phyloP scores from a whole-genome alignment of 495 filamentous ascomycete genomes.

The Usnea hakonensis region DNA sequence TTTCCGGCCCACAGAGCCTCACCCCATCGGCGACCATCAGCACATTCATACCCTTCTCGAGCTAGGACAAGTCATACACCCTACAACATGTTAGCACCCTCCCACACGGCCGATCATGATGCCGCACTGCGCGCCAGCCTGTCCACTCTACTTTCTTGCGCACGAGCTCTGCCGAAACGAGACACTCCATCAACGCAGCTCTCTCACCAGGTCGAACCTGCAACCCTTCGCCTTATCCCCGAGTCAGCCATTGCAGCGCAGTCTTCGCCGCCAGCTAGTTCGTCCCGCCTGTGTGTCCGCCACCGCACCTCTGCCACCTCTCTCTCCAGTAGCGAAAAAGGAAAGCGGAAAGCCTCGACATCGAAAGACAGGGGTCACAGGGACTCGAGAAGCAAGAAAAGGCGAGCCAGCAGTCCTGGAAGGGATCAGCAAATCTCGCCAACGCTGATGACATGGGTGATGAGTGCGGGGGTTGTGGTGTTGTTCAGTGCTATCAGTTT shows the following conservation, averaged over 20 bases:
- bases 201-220: conserved; percentile 34
- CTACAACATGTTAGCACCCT: conserved; percentile 61
- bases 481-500: conserved; percentile 88
- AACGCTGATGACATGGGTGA: conserved; percentile 82
- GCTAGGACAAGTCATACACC: conserved; percentile 37
- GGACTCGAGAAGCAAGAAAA: conserved; percentile 47
- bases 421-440: conserved; percentile 46
- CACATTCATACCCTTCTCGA: conserved; percentile 28
- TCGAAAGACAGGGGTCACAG: conserved; percentile 42
- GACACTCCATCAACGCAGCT: conserved; percentile 31
- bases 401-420: conserved; percentile 25
- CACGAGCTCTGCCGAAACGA: conserved; percentile 71
- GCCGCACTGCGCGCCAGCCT: conserved; percentile 85
- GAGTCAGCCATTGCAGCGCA: conserved; percentile 63
- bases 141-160: conserved; percentile 89
- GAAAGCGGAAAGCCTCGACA: conserved; percentile 44
- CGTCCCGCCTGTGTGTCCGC: conserved; percentile 25
- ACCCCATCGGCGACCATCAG: conserved; percentile 12
- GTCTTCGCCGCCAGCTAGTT: conserved; percentile 22
- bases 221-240: conserved; percentile 55
- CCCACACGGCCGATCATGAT: conserved; percentile 80
- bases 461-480: conserved; percentile 87
- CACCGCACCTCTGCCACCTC: conserved; percentile 21
- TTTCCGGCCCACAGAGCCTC: conserved; percentile 24
- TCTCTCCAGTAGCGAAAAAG: conserved; percentile 32